These are phyloP conservation scores for Naganishia sp. DNA, from an alignment of 1,284 basidiomycete species.

Conservation along the genomic window DNA sequence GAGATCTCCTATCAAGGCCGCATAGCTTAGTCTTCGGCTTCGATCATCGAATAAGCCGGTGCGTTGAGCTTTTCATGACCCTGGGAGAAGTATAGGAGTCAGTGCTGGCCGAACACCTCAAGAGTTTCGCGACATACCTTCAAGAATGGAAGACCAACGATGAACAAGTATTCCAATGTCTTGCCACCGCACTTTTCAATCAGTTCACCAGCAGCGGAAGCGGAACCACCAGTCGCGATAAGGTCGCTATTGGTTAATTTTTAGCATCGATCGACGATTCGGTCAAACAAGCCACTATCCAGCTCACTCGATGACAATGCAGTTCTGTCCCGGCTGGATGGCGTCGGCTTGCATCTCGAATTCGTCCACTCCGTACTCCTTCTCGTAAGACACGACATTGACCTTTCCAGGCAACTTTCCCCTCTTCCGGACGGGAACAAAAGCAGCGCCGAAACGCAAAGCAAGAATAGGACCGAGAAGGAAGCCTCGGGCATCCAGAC, in stretches of 20 bases:
- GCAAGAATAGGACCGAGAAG: constrained; percentile 92
- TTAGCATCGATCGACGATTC: constrained; percentile 6
- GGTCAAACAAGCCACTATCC: background rate
- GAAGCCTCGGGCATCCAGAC: constrained; percentile 95
- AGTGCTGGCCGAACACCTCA: background rate
- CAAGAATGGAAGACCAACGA: constrained; percentile 84
- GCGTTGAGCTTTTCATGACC: constrained; percentile 78
- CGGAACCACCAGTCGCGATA: constrained; percentile 96
- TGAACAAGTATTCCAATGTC: constrained; percentile 90
- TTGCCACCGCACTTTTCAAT: constrained; percentile 78
- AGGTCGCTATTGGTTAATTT: constrained; percentile 62
- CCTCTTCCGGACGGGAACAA: constrained; percentile 91
- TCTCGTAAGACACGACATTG: constrained; percentile 75
- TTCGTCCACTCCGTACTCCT: constrained; percentile 88
- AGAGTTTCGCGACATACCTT: constrained; percentile 50
- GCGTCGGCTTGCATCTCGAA: constrained; percentile 94
- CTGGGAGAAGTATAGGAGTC: constrained; percentile 3
- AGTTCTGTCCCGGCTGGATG: constrained; percentile 78
- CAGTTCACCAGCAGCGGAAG: constrained; percentile 88
- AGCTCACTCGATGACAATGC: constrained; percentile 76
- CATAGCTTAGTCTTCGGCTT: constrained; percentile 65
- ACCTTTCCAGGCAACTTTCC: constrained; percentile 92
- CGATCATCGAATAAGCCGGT: constrained; percentile 80
- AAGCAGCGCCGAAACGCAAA: constrained; percentile 85
- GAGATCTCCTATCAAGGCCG: background rate